These are phyloP conservation scores for Aspergillus intermedius DNA, from an alignment of 2,329 filamentous ascomycete species.

Conservation along the genomic window DNA sequence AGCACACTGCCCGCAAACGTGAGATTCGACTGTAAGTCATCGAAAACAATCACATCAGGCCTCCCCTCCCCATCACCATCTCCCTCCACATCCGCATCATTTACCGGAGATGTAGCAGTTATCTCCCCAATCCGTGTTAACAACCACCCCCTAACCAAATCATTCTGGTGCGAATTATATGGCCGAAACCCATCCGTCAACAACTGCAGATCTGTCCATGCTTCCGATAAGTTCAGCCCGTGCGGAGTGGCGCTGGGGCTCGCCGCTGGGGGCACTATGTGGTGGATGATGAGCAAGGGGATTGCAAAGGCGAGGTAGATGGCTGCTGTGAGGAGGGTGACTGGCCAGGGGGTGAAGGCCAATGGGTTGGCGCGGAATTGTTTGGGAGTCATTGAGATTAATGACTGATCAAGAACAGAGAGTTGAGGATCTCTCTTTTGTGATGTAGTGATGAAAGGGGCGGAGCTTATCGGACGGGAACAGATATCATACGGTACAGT, in stretches of 20 bases:
- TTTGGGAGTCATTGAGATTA: background rate
- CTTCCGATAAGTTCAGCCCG: conserved; percentile 75
- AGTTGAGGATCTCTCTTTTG: too few species aligned
- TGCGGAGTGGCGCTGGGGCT: conserved; percentile 46
- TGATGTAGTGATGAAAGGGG: background rate
- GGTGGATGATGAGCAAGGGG: conserved; percentile 66
- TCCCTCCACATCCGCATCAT: conserved; percentile 12
- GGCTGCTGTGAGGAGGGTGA: conserved; percentile 69
- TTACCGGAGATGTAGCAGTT: conserved; percentile 49
- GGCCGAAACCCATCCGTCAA: conserved; percentile 75
- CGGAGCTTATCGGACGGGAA: too few species aligned
- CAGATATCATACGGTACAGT: background rate
- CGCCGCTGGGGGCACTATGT: conserved; percentile 64
- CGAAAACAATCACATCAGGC: conserved; percentile 57
- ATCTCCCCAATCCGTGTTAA: conserved; percentile 65
- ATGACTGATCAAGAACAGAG: background rate
- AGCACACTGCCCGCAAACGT: conserved; percentile 54
- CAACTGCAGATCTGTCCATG: conserved; percentile 74
- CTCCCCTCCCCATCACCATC: conserved; percentile 14
- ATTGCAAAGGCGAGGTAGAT: conserved; percentile 74
- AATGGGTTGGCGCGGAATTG: conserved; percentile 43
- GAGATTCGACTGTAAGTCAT: conserved; percentile 72
- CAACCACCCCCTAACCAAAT: conserved; percentile 70
- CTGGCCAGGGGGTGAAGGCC: conserved; percentile 72
- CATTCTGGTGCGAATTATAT: conserved; percentile 80